Conservation (phyloP, 2,329 filamentous ascomycete species). For the Cryphonectria parasitica region DNA sequence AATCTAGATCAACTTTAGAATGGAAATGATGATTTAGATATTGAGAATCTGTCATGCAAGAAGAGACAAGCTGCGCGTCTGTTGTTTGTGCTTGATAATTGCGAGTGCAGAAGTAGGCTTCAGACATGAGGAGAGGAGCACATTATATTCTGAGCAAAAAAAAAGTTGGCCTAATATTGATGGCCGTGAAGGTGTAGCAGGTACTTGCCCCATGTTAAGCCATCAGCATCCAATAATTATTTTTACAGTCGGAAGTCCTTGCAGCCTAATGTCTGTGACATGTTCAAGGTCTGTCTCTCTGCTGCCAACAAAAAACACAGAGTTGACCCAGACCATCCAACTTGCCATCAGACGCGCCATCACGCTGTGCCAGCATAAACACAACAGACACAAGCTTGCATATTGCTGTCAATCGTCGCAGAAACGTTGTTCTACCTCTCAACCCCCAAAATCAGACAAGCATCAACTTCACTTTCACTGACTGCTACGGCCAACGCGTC, state of each 20-base stretch:
- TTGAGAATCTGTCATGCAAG: background rate
- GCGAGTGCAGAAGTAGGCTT: background rate
- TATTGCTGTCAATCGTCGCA: background rate
- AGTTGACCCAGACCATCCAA: background rate
- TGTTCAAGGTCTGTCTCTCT: background rate
- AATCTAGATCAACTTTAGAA: background rate
- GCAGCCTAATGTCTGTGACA: background rate
- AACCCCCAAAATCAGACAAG: background rate
- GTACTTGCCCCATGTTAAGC: background rate
- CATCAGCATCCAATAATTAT: background rate
- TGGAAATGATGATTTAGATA: background rate
- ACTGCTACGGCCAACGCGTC: background rate
- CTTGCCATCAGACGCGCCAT: background rate
- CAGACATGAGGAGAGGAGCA: background rate
- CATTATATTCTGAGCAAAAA: background rate
- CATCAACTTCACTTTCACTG: background rate
- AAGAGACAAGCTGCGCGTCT: too few species aligned
- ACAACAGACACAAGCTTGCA: background rate
- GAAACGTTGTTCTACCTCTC: background rate
- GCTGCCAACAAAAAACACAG: background rate
- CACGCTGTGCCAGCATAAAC: background rate
- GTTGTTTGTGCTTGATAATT: background rate
- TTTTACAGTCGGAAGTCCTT: background rate
- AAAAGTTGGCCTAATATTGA: background rate
- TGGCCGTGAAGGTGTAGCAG: background rate